These are phyloP conservation scores for Trichophyton mentagrophytes DNA, from an alignment of 2,329 filamentous ascomycete genomes.

Conservation along the genomic window DNA sequence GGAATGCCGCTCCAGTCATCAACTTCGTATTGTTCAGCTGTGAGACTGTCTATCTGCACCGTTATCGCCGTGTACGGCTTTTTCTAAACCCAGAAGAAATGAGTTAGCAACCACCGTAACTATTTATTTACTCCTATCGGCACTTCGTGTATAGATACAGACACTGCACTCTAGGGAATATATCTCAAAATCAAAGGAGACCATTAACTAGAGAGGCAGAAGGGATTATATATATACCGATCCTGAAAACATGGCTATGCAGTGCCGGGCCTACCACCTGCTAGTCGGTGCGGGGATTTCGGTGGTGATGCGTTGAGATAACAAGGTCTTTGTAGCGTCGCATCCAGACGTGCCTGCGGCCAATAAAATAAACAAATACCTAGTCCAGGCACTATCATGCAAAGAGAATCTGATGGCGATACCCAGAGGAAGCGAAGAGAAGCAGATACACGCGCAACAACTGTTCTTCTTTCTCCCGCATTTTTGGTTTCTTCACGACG, in stretches of 20 bases:
- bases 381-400: not conserved
- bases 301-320: not conserved
- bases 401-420: not conserved
- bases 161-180: not conserved
- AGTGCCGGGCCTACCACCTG: not conserved
- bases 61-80: conserved; percentile 91
- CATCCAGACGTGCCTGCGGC: not conserved
- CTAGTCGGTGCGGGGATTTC: not conserved
- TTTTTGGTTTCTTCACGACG: not conserved
- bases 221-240: conserved; percentile 1
- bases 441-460: not conserved
- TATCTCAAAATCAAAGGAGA: not conserved
- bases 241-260: conserved; percentile 4
- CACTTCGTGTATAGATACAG: not conserved
- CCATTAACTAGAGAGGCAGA: not conserved
- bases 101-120: not conserved
- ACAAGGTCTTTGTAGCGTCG: not conserved
- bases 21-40: conserved; percentile 76
- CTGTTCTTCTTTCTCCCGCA: not conserved
- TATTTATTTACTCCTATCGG: not conserved
- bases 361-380: not conserved
- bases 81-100: conserved; percentile 33
- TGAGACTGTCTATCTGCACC: conserved; percentile 80
- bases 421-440: not conserved
- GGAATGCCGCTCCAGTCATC: conserved; percentile 86